Base-by-base conservation (phyloP, 495 filamentous ascomycete genomes). In the Annulohypoxylon maeteangense region DNA sequence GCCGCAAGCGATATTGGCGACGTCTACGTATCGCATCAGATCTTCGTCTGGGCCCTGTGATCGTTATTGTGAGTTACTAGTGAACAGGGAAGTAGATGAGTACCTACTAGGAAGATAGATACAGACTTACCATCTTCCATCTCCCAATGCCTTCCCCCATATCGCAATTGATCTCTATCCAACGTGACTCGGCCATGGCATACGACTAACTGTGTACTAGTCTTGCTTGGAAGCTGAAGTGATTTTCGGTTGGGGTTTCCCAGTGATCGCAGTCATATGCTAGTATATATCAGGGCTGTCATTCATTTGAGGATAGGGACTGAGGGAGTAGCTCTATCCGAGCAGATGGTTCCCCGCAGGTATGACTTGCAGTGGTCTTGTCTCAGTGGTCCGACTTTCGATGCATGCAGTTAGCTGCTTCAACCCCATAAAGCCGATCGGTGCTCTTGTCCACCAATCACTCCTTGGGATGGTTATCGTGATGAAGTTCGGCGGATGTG, bases 1-100 rank as follows among this genome's bases (percentile, higher is more conserved):
- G 4, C 87, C 88, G 70, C 88, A 90, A 3, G 88, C 88, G 8
- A 90, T 71, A 67, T 90, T 90, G n/a, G 88, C 88, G 63, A 85
- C 81, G 64, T 89, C 87, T 66, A 90, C 85, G 53, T 85, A 68
- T 22, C 84, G 84, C 31, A 90, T 84, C 14, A 90, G 80, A 32
- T 89, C 86, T 14, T 84, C 82, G 60, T 90, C 88, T 6, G 88
- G 87, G 25, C 82, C 83, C 71, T 78, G 71, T 16, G 5, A 11
- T 20, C 14, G 14, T 36, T n/a, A 67, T 12, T n/a, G 18, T 31
- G 4, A 55, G 55, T 40, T 40, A 11, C 11, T 29, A 48, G 7
- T 10, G 27, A 29, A 3, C 32, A 18, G 7, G 14, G 47, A n/a
- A n/a, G n/a, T n/a, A n/a, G n/a, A n/a, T n/a, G n/a, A n/a, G n/a